A percentile compares a stretch with the other conserved stretches of the same genome.
Evolutionary conservation across 805 yeast species (phyloP).

Genomic region (Torulaspora quercuum): DNA sequence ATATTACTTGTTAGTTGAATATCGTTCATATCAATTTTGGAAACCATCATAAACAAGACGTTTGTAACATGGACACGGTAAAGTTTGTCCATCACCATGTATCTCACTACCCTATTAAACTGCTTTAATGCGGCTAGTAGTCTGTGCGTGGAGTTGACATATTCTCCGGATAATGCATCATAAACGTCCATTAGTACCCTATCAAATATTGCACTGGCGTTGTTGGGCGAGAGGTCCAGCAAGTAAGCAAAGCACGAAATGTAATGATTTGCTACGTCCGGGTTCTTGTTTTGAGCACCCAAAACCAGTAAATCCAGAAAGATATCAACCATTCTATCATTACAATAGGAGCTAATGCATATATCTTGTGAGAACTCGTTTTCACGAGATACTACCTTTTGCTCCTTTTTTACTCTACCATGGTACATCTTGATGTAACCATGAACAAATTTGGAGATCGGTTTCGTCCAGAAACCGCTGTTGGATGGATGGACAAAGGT

Average conservation of each 20-base stretch:
- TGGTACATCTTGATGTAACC: conserved; percentile 59
- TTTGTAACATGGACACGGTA: conserved; percentile 78
- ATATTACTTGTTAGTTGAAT: conserved; percentile 66
- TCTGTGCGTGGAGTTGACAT: conserved; percentile 74
- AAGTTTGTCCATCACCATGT: conserved; percentile 57
- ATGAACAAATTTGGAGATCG: conserved; percentile 62
- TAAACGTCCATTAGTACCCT: conserved; percentile 67
- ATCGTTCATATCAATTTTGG: conserved; percentile 89
- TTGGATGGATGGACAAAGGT: conserved; percentile 93
- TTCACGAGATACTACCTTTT: conserved; percentile 21
- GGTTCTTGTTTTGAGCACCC: conserved; percentile 77
- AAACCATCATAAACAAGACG: conserved; percentile 61
- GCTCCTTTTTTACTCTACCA: conserved; percentile 52
- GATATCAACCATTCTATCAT: conserved; percentile 36
- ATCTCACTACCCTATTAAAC: conserved; percentile 61
- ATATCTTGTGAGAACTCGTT: conserved; percentile 16
- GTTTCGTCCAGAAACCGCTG: conserved; percentile 79
- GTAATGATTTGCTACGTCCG: conserved; percentile 53
- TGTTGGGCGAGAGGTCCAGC: conserved; percentile 55
- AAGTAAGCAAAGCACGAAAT: conserved; percentile 59
- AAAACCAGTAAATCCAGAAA: conserved; percentile 53
- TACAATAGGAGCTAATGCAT: conserved; percentile 36
- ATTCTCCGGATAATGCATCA: conserved; percentile 59
- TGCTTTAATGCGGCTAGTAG: conserved; percentile 67
- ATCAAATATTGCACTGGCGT: conserved; percentile 45